Evolutionary conservation across 768 basidiomycete species (phyloP).

Genomic region (Cantharellus cinnabarinus): DNA sequence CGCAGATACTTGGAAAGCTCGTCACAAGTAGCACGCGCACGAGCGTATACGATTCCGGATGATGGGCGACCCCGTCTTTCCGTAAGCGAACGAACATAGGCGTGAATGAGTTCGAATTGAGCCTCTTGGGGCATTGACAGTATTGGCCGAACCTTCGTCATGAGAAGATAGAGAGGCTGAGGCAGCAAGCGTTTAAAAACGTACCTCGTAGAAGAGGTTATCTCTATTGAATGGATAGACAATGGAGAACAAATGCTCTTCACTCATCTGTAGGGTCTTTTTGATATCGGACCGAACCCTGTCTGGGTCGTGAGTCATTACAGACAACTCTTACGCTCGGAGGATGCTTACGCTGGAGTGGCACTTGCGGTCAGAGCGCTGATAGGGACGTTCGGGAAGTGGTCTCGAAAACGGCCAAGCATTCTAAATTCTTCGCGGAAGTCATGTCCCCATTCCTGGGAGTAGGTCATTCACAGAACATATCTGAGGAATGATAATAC

Average conservation of each 20-base stretch:
- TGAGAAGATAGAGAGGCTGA: conserved; percentile 1
- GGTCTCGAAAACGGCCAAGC: conserved; percentile 47
- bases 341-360: conserved; percentile 33
- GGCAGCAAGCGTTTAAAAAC: not conserved
- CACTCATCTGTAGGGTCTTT: conserved; percentile 36
- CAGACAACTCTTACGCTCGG: not conserved
- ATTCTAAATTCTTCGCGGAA: conserved; percentile 56
- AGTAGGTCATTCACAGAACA: not conserved
- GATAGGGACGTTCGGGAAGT: conserved; percentile 50
- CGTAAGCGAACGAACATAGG: conserved; percentile 46
- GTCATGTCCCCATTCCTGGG: conserved; percentile 73
- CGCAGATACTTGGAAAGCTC: conserved; percentile 43
- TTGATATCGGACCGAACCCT: conserved; percentile 65
- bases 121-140: conserved; percentile 24
- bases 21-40: conserved; percentile 45
- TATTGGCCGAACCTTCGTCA: conserved; percentile 38
- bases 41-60: conserved; percentile 62
- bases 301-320: conserved; percentile 3
- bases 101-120: conserved; percentile 43
- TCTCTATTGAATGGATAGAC: conserved; percentile 63
- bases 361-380: conserved; percentile 81
- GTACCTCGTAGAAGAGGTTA: conserved; percentile 67
- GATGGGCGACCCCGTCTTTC: conserved; percentile 36
- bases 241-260: conserved; percentile 35
- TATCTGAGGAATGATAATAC: conserved; percentile 6